Evolutionary conservation across 176 grass and related monocot genomes (phyloP).

Genomic region (Oryza australiensis): DNA sequence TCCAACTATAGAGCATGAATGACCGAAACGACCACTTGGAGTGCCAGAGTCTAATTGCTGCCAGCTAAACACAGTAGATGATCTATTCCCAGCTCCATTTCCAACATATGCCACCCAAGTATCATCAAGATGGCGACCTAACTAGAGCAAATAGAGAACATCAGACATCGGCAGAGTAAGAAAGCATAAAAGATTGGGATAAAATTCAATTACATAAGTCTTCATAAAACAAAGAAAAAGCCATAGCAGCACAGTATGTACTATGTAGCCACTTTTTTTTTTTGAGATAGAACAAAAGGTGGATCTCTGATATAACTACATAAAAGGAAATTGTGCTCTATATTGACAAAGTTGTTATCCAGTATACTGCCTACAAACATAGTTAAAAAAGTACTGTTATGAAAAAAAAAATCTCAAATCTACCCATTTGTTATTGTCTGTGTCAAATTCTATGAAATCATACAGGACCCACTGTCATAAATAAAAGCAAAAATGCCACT

Average conservation of each 20-base stretch:
- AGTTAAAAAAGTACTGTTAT: neutral
- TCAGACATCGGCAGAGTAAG: slow-evolving; percentile 27
- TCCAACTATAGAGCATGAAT: slow-evolving; percentile 64
- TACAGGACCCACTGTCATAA: slow-evolving; percentile 1
- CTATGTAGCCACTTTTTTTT: slow-evolving; percentile 20
- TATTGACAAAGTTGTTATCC: too few relatives aligned
- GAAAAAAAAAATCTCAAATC: too few relatives aligned
- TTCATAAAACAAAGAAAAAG: slow-evolving; percentile 16
- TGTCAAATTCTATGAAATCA: slow-evolving; percentile 17
- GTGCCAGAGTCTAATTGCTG: slow-evolving; percentile 73
- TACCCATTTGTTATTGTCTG: neutral
- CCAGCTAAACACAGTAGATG: slow-evolving; percentile 52
- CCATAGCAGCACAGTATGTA: neutral
- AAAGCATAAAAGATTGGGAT: neutral
- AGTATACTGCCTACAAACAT: neutral
- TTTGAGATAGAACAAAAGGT: neutral
- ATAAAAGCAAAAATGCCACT: neutral
- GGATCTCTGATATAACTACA: neutral
- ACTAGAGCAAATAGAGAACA: slow-evolving; percentile 53
- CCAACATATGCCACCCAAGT: slow-evolving; percentile 89
- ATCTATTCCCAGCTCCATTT: slow-evolving; percentile 66
- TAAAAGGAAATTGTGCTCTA: neutral
- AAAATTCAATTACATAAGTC: neutral
- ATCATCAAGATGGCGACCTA: slow-evolving; percentile 96
- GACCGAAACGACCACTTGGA: slow-evolving; percentile 90